phyloP scores from a whole-genome alignment of 148 eudicot species.

The Limonium bicolor region DNA sequence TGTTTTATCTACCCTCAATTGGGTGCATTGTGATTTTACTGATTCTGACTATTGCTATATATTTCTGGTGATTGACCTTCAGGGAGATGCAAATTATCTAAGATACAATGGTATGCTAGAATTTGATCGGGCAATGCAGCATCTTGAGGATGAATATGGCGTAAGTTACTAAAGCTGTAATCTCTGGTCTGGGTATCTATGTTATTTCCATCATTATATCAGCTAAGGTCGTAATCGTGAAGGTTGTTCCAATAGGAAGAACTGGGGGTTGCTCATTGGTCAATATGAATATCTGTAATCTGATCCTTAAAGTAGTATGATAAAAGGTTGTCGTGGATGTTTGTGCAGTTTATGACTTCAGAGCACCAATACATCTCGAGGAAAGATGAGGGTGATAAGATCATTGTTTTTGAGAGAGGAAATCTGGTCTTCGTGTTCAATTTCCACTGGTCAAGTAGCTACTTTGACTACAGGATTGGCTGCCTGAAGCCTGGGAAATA shows the following conservation, averaged over 20 bases:
- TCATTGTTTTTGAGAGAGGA: slow-evolving; percentile 78
- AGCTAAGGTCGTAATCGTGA: too few species aligned
- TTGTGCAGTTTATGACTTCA: slow-evolving; percentile 89
- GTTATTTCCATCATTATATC: too few species aligned
- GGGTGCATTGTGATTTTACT: neutral
- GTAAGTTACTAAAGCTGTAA: slow-evolving; percentile 54
- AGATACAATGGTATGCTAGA: slow-evolving; percentile 86
- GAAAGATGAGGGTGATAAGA: slow-evolving; percentile 76
- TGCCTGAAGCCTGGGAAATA: slow-evolving; percentile 84
- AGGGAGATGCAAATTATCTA: slow-evolving; percentile 94
- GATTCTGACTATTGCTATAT: too few species aligned
- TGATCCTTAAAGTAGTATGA: too few species aligned
- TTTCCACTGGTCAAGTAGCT: slow-evolving; percentile 85
- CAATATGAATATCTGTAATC: too few species aligned
- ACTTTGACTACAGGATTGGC: slow-evolving; percentile 75
- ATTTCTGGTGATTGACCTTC: slow-evolving; percentile 3
- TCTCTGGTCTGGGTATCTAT: too few species aligned
- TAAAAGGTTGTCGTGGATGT: too few species aligned
- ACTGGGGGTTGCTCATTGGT: too few species aligned
- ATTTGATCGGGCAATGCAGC: slow-evolving; percentile 94
- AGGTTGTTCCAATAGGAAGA: too few species aligned
- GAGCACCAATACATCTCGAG: slow-evolving; percentile 85
- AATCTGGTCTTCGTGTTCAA: slow-evolving; percentile 87
- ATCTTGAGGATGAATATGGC: slow-evolving; percentile 74
- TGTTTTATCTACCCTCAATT: neutral